These are phyloP conservation scores for Persicaria tinctoria DNA, from an alignment of 148 eudicot species.

Conservation along the genomic window DNA sequence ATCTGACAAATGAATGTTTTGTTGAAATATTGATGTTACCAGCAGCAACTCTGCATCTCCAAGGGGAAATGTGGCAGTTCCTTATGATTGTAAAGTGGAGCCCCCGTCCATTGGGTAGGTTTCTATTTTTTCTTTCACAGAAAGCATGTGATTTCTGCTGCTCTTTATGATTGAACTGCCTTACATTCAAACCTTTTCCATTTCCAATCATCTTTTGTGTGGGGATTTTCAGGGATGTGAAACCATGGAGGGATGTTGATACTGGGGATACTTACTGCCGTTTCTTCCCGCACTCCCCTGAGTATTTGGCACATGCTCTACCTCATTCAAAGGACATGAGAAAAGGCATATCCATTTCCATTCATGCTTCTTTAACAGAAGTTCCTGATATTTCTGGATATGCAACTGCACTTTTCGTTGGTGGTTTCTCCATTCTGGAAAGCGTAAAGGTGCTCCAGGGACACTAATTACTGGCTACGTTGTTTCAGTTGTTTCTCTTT, in stretches of 20 bases:
- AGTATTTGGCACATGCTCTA: constrained; percentile 41
- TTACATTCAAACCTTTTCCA: not conserved
- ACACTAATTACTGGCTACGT: not conserved
- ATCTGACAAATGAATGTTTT: not conserved
- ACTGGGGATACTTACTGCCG: constrained; percentile 54
- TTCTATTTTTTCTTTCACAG: constrained; percentile 9
- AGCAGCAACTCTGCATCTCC: constrained; percentile 29
- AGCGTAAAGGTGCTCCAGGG: constrained; percentile 42
- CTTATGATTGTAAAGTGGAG: constrained; percentile 60
- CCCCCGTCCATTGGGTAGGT: constrained; percentile 69
- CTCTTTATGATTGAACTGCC: not conserved
- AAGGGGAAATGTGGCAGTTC: constrained; percentile 28
- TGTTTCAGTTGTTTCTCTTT: not conserved
- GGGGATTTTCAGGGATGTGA: constrained; percentile 37
- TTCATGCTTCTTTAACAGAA: constrained; percentile 47
- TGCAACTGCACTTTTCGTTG: constrained; percentile 64
- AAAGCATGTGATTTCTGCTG: not conserved
- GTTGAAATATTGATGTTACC: constrained; percentile 15
- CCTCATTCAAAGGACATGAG: constrained; percentile 33
- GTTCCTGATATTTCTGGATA: constrained; percentile 48
- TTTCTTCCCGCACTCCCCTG: constrained; percentile 81
- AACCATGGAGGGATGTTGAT: constrained; percentile 66
- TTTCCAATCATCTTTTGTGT: constrained; percentile 9
- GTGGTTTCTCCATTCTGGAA: constrained; percentile 59
- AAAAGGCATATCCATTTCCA: constrained; percentile 32